Conservation (phyloP, 108 stramenopile species). For the Nitzschia sp. region DNA sequence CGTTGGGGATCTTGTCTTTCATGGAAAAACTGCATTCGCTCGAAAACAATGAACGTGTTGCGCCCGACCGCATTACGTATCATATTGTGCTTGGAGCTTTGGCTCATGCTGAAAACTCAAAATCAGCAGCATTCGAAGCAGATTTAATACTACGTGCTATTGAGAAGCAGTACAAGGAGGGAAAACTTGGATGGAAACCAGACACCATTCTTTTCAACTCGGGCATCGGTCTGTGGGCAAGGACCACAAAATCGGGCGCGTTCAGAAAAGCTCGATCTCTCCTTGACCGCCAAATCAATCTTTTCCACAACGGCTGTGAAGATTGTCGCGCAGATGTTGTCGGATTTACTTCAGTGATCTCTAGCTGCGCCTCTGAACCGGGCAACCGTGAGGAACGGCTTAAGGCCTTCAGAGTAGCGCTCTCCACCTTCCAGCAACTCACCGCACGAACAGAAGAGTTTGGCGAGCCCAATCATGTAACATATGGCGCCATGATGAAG, state of each 20-base stretch:
- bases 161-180: conserved; percentile 31
- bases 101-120: conserved; percentile 23
- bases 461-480: conserved; percentile 71
- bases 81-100: conserved; percentile 44
- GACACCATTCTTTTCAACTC: conserved; percentile 79
- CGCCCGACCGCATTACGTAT: conserved; percentile 45
- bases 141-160: conserved; percentile 53
- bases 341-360: conserved; percentile 73
- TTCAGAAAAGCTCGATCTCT: conserved; percentile 62
- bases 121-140: conserved; percentile 50
- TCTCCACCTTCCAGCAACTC: conserved; percentile 62
- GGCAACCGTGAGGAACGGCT: conserved; percentile 19
- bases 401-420: conserved; percentile 67
- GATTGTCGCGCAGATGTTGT: conserved; percentile 72
- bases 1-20: conserved; percentile 52
- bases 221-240: conserved; percentile 76
- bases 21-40: conserved; percentile 51
- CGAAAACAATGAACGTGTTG: conserved; percentile 39
- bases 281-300: conserved; percentile 70
- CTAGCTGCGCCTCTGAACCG: conserved; percentile 38
- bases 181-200: conserved; percentile 30
- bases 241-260: conserved; percentile 44
- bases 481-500: conserved; percentile 83
- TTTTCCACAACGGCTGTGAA: conserved; percentile 31
- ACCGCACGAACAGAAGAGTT: conserved; percentile 20